These are phyloP conservation scores for Aspergillus diversus DNA, from an alignment of 495 filamentous ascomycete genomes.

Conservation along the genomic window DNA sequence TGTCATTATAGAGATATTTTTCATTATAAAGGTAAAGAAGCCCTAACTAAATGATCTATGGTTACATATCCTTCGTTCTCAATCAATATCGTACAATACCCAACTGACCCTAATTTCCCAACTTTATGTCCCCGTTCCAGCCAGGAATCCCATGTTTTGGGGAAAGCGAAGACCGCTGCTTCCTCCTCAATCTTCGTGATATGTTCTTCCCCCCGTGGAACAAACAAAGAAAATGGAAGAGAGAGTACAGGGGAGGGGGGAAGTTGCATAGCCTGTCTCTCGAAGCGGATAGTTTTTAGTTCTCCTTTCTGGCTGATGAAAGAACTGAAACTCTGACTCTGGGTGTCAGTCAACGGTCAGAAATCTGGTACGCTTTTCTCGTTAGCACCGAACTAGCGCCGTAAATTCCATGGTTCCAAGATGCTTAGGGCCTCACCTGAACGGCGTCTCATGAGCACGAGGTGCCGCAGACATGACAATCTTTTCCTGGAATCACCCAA, in stretches of 20 bases:
- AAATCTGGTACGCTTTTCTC: not conserved
- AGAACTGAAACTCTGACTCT: not conserved
- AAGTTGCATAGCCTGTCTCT: slow-evolving; percentile 4
- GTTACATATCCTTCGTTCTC: not conserved
- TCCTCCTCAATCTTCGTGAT: not conserved
- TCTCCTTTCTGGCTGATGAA: not conserved
- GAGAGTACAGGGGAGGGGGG: not conserved
- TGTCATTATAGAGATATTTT: not conserved
- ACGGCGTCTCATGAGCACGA: slow-evolving; percentile 30
- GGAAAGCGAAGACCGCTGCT: not conserved
- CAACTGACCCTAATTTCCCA: not conserved
- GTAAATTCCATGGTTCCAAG: slow-evolving; percentile 1
- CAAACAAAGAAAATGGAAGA: slow-evolving; percentile 1
- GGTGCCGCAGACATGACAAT: slow-evolving; percentile 50
- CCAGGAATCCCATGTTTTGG: not conserved
- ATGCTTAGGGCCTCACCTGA: slow-evolving; percentile 4
- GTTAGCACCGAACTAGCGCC: slow-evolving; percentile 1
- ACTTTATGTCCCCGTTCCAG: not conserved
- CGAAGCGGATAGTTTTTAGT: slow-evolving; percentile 6
- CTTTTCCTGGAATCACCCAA: slow-evolving; percentile 56
- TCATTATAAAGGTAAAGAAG: slow-evolving; percentile 1
- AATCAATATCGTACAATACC: slow-evolving; percentile 1
- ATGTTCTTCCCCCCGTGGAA: not conserved
- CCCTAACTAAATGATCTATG: not conserved
- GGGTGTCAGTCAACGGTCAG: not conserved